Base-by-base conservation (phyloP, 176 grass and related monocot species). In the Rhynchospora breviuscula region DNA sequence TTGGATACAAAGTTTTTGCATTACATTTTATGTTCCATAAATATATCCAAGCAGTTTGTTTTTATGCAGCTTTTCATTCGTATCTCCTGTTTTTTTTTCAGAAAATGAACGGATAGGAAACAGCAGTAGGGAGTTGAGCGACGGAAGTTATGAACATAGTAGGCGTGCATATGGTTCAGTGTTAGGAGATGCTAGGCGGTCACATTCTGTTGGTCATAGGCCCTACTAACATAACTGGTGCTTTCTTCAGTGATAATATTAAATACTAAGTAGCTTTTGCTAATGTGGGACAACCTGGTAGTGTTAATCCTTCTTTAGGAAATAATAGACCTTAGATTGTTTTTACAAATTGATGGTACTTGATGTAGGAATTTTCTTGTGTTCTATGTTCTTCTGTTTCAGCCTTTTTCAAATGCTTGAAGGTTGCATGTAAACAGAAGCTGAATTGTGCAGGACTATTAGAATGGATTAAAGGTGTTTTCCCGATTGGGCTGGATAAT, bases 81-180 rank as follows among this genome's bases (percentile, higher is more conserved):
- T 25, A 83, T 44, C 2, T 18, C 66, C 88, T 29, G 26, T 31
- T 26, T 82, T 84, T 54, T 9, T 89, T 58, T 88, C 21, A 87
- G 92, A 95, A 89, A 85, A 84, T 86, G 84, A 52, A 66, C 89
- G 81, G 75, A 82, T 91, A 81, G 92, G 86, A 51, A 63, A 88
- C 76, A 59, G 76, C 48, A 83, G 43, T 87, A 90, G 90, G 85
- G 88, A 83, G 59, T 65, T 88, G 67, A 85, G 72, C 84, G 88
- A 88, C 25, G 87, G 83, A 83, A 94, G 80, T 11, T 91, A 93
- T 58, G 89, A 94, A 52, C 93, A 98, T 91, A 88, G 87, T 84
- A 94, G 89, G 58, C 90, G 74, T 78, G 80, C 92, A 29, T 90
- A 91, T 89, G 96, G 87, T 90, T 91, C 89, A 47, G 90, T 91